A percentile compares a stretch with the other conserved stretches of the same genome.
These are phyloP conservation scores for Penicillium glabrum DNA, from an alignment of 2,329 filamentous ascomycete species.

Conservation along the genomic window DNA sequence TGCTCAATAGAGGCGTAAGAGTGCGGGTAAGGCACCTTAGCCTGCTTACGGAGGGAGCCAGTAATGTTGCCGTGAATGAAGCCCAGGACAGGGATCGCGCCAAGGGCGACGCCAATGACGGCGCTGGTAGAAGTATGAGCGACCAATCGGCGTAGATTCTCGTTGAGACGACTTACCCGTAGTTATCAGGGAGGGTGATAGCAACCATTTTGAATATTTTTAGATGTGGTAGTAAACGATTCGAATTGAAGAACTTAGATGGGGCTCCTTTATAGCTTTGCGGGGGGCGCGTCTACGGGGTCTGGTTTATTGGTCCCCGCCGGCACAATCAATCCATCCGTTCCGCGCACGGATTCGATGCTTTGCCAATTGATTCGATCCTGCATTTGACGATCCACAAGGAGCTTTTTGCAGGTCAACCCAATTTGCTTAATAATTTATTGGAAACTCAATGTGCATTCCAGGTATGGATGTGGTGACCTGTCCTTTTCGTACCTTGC, in stretches of 20 bases:
- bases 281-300: neutral
- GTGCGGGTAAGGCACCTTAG: constrained; percentile 59
- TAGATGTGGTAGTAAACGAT: neutral
- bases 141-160: neutral
- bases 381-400: neutral
- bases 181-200: constrained; percentile 49
- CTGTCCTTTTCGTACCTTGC: neutral
- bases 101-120: constrained; percentile 55
- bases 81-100: constrained; percentile 54
- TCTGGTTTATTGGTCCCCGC: neutral
- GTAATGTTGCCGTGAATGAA: constrained; percentile 53
- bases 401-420: neutral
- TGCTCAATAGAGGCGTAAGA: constrained; percentile 58
- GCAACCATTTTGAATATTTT: constrained; percentile 34
- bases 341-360: constrained; percentile 1
- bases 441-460: neutral
- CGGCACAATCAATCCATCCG: constrained; percentile 14
- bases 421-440: neutral
- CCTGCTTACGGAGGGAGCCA: constrained; percentile 48
- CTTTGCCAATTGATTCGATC: constrained; percentile 2
- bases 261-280: constrained; percentile 10
- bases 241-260: neutral
- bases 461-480: neutral
- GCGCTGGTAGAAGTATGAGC: constrained; percentile 43
- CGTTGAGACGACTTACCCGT: constrained; percentile 43